Evolutionary conservation across 73 alveolate species (phyloP), one percentile per base, ranked within the genome.

Genomic region (Paramecium caudatum): DNA sequence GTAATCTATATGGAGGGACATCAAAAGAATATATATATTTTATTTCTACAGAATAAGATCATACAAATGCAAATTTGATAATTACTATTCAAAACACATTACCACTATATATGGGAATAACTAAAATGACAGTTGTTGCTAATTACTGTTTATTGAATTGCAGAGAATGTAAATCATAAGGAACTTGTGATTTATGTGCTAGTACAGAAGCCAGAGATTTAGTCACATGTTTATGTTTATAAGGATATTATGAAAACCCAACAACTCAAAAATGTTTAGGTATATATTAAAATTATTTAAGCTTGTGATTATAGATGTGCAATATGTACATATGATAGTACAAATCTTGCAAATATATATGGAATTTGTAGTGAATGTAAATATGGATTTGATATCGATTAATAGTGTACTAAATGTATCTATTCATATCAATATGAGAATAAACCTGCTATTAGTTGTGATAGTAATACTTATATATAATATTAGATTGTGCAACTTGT

Each of bases 281-380:
- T 55, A 55, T 50, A 9, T 19, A 9, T 2, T 50, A 15, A 50
- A 25, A 50, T 50, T 19, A 6, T 6, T 39, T 19, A 2, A 50
- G 80, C 80, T 5, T 55, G 80, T 5, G 80, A 55, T 55, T 55
- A 55, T 55, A 55, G 80, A 55, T 55, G 80, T 55, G 80, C 80
- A 7, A 55, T 27, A 55, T 55, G 80, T 4, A 23, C 30, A 19
- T 55, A 55, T 21, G 80, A 55, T 55, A 21, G n/a, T 27, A n/a
- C n/a, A n/a, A n/a, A n/a, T n/a, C n/a, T n/a, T n/a, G 37, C 80
- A 12, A 17, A 55, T 4, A 25, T 15, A 21, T 12, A 19, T 27
- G 80, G 80, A 55, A 55, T 27, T 23, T 55, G 80, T 55, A 27
- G 9, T 2, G 8, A 27, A 55, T 55, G 80, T 23, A 55, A 55